These are phyloP conservation scores for Vitis vinifera DNA, from an alignment of 164 flowering plant species.

Conservation along the genomic window DNA sequence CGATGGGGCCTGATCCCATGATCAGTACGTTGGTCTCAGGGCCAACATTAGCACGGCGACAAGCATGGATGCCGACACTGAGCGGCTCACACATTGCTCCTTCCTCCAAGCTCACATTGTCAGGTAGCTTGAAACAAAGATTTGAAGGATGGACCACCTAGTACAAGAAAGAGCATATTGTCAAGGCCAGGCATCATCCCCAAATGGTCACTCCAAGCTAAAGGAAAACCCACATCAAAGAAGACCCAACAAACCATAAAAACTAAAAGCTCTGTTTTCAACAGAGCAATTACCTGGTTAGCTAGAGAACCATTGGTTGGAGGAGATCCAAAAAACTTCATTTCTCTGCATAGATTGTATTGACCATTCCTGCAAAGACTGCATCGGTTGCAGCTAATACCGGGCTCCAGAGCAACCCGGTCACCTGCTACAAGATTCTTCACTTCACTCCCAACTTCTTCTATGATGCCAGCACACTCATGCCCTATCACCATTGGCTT, in stretches of 20 bases:
- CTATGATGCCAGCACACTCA: slow-evolving; percentile 92
- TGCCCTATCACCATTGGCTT: slow-evolving; percentile 99
- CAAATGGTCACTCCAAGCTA: too few relatives aligned
- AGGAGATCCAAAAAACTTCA: slow-evolving; percentile 82
- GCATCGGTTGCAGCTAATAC: slow-evolving; percentile 63
- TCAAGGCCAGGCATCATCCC: too few relatives aligned
- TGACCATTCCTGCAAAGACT: slow-evolving; percentile 55
- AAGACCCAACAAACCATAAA: too few relatives aligned
- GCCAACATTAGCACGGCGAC: slow-evolving; percentile 63
- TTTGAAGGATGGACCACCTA: slow-evolving; percentile 82
- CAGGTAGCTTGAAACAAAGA: slow-evolving; percentile 76
- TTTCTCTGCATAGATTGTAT: slow-evolving; percentile 75
- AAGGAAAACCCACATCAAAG: too few relatives aligned
- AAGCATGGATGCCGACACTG: slow-evolving; percentile 84
- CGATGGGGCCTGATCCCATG: slow-evolving; percentile 82
- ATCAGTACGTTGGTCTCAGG: slow-evolving; percentile 69
- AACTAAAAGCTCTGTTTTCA: too few relatives aligned
- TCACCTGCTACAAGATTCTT: slow-evolving; percentile 67
- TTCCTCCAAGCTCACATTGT: slow-evolving; percentile 83
- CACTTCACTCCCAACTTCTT: slow-evolving; percentile 82
- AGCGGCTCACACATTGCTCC: slow-evolving; percentile 96
- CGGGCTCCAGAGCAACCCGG: slow-evolving; percentile 94
- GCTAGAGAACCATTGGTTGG: slow-evolving; percentile 84
- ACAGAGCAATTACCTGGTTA: slow-evolving; percentile 44
- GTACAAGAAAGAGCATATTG: neutral